These are phyloP conservation scores for Candida insectalens DNA, from an alignment of 805 yeast species.

Conservation along the genomic window DNA sequence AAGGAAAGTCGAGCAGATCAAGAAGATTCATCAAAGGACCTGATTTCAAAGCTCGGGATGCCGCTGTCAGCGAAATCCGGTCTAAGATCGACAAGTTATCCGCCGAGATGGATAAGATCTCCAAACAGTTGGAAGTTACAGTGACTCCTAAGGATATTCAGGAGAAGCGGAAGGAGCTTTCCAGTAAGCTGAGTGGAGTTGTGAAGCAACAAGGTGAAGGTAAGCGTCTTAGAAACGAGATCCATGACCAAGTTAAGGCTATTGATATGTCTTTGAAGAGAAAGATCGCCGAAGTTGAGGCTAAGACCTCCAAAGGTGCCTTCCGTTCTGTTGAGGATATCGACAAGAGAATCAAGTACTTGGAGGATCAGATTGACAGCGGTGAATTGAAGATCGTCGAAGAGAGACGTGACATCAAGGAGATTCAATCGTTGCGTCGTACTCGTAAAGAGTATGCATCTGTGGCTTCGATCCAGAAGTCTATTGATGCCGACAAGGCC, in stretches of 20 bases:
- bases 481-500: conserved; percentile 68
- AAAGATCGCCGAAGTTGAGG: conserved; percentile 65
- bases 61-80: conserved; percentile 42
- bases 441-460: conserved; percentile 67
- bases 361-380: conserved; percentile 67
- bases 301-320: conserved; percentile 57
- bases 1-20: conserved; percentile 16
- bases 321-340: conserved; percentile 64
- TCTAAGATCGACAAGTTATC: conserved; percentile 58
- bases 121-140: conserved; percentile 45
- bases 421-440: conserved; percentile 75
- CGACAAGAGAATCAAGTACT: conserved; percentile 49
- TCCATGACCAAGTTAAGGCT: conserved; percentile 57
- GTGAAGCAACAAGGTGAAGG: conserved; percentile 29
- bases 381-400: conserved; percentile 84
- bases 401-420: conserved; percentile 78
- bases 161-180: conserved; percentile 39
- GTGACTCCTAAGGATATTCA: conserved; percentile 39
- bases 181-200: conserved; percentile 34
- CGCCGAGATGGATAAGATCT: conserved; percentile 38
- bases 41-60: conserved; percentile 56
- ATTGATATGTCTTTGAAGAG: conserved; percentile 65
- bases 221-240: conserved; percentile 23
- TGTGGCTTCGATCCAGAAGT: conserved; percentile 65
- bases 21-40: conserved; percentile 66